Evolutionary conservation across 345 rosid genomes (phyloP).

Genomic region (Populus euphratica): DNA sequence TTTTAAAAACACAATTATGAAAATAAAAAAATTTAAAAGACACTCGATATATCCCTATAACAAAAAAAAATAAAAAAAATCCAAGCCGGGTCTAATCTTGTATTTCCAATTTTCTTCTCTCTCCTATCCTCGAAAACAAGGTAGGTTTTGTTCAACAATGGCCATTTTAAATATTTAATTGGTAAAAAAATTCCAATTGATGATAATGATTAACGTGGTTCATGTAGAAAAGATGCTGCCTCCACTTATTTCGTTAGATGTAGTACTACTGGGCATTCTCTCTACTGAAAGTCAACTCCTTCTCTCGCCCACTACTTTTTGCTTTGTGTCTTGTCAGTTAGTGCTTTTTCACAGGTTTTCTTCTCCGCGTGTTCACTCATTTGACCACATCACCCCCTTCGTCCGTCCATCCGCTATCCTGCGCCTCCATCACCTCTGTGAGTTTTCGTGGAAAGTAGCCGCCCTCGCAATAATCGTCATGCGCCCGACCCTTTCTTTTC

Average conservation of each 20-base stretch:
- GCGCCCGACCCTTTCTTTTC: neutral
- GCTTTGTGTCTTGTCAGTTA: constrained; percentile 9
- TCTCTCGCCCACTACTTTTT: constrained; percentile 35
- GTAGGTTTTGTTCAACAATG: neutral
- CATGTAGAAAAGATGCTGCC: constrained; percentile 1
- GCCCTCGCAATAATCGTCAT: neutral
- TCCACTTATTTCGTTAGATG: neutral
- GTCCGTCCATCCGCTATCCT: constrained; percentile 7
- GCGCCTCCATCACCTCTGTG: constrained; percentile 6
- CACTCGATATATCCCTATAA: too few species aligned
- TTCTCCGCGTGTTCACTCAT: constrained; percentile 24
- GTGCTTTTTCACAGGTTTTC: constrained; percentile 8
- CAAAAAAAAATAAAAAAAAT: too few species aligned
- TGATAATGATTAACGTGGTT: constrained; percentile 3
- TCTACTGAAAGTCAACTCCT: constrained; percentile 33
- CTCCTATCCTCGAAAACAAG: too few species aligned
- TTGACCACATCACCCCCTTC: constrained; percentile 7
- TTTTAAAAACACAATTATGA: too few species aligned
- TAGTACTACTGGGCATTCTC: neutral
- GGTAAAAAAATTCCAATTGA: neutral
- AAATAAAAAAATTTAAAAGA: too few species aligned
- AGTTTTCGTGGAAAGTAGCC: neutral
- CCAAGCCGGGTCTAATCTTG: too few species aligned
- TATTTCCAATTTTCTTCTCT: too few species aligned
- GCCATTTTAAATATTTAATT: neutral